phyloP scores from a whole-genome alignment of 768 basidiomycete species.

The Tricholoma sp. region DNA sequence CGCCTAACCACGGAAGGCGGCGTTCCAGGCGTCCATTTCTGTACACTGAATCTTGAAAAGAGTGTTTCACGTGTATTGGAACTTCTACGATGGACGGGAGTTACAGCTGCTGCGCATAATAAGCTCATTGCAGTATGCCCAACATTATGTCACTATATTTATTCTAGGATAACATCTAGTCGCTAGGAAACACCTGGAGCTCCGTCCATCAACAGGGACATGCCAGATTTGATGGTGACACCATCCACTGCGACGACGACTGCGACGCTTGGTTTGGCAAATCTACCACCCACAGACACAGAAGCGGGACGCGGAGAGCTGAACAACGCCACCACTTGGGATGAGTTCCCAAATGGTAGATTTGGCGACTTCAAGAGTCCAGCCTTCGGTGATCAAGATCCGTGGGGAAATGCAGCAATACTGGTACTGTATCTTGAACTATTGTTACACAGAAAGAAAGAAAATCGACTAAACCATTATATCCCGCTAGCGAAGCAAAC shows the following conservation, averaged over 20 bases:
- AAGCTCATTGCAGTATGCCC: conserved; percentile 59
- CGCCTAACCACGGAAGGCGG: conserved; percentile 50
- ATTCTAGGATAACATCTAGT: neutral
- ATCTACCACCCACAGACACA: conserved; percentile 40
- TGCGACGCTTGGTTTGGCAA: conserved; percentile 52
- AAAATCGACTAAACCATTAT: neutral
- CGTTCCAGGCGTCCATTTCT: conserved; percentile 83
- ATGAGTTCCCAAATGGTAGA: conserved; percentile 97
- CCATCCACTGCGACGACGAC: conserved; percentile 59
- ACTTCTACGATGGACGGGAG: conserved; percentile 64
- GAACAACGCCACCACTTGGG: conserved; percentile 78
- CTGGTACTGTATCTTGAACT: conserved; percentile 35
- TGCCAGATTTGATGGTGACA: conserved; percentile 47
- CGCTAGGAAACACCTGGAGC: conserved; percentile 32
- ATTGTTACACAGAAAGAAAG: neutral
- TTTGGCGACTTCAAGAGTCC: conserved; percentile 98
- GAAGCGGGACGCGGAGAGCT: conserved; percentile 70
- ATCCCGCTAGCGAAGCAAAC: conserved; percentile 49
- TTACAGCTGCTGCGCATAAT: conserved; percentile 42
- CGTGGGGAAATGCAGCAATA: conserved; percentile 67
- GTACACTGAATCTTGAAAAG: conserved; percentile 96
- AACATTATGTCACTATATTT: too few relatives aligned
- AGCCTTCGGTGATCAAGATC: conserved; percentile 80
- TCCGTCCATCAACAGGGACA: conserved; percentile 22
- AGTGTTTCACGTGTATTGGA: conserved; percentile 86